Percentiles rank a stretch among this genome's conserved stretches.
Evolutionary conservation across 208 protist genomes (phyloP).

Genomic region (Naegleria gruberi): DNA sequence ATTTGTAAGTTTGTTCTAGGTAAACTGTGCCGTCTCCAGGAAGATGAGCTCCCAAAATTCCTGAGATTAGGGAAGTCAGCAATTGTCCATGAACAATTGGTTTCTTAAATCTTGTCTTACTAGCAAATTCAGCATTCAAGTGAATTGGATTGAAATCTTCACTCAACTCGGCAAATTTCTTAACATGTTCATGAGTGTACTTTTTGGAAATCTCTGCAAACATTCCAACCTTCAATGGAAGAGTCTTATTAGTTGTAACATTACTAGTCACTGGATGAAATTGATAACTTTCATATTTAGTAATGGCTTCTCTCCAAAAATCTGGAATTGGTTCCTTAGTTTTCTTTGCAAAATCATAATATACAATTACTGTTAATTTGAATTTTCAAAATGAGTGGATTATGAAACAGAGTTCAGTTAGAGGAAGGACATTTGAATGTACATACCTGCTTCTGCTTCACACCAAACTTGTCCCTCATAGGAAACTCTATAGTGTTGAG

Average conservation of each 20-base stretch:
- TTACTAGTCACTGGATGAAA: background rate
- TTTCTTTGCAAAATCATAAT: constrained; percentile 10
- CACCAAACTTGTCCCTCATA: background rate
- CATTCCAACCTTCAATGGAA: background rate
- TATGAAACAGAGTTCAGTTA: no score
- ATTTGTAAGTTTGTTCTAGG: background rate
- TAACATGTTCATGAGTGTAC: background rate
- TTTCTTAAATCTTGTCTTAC: background rate
- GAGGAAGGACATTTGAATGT: background rate
- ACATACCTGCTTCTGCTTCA: constrained; percentile 6
- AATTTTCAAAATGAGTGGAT: no score
- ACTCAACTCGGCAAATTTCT: background rate
- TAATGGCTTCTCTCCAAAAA: background rate
- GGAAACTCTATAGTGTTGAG: background rate
- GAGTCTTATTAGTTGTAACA: background rate
- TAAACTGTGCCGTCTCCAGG: background rate
- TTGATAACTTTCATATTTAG: background rate
- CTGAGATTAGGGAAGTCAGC: background rate
- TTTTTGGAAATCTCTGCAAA: background rate
- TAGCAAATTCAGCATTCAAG: constrained; percentile 8
- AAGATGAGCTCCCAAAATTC: background rate
- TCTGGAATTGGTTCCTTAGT: background rate
- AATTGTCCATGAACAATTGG: constrained; percentile 18
- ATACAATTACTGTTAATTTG: background rate
- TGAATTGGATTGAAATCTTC: constrained; percentile 19